Conservation (phyloP, 345 rosid species). For the Camelina laxa region DNA sequence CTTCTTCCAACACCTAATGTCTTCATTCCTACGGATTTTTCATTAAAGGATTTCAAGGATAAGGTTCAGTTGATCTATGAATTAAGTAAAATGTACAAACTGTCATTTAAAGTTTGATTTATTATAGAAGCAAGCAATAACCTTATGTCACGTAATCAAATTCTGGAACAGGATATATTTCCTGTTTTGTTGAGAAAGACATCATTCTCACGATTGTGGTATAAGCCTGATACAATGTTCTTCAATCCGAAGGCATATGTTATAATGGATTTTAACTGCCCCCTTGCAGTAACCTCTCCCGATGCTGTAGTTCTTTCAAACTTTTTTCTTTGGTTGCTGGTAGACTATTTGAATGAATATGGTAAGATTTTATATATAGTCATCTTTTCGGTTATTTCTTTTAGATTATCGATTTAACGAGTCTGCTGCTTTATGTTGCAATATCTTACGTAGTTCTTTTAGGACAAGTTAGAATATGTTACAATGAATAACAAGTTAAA, state of each 20-base stretch:
- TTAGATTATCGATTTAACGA: no score
- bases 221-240: slow-evolving; percentile 81
- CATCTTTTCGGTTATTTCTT: background rate
- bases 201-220: slow-evolving; percentile 68
- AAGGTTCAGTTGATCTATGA: slow-evolving; percentile 51
- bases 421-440: background rate
- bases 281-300: slow-evolving; percentile 67
- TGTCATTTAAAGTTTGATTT: background rate
- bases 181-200: slow-evolving; percentile 73
- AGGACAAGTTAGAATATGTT: background rate
- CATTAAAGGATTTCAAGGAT: slow-evolving; percentile 57
- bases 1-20: slow-evolving; percentile 70
- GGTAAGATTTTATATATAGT: slow-evolving; percentile 53
- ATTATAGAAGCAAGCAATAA: background rate
- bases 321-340: slow-evolving; percentile 64
- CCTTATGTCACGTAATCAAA: slow-evolving; percentile 13
- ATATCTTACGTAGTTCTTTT: background rate
- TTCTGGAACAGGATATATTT: slow-evolving; percentile 54
- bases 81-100: background rate
- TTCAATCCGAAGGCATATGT: slow-evolving; percentile 76
- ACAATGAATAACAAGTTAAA: background rate
- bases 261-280: slow-evolving; percentile 76
- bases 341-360: slow-evolving; percentile 88
- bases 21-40: slow-evolving; percentile 79
- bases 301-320: slow-evolving; percentile 65